A percentile compares a stretch with the other conserved stretches of the same genome.
Conservation (phyloP, 129 eudicot genomes). For the Ambrosia trifida region DNA sequence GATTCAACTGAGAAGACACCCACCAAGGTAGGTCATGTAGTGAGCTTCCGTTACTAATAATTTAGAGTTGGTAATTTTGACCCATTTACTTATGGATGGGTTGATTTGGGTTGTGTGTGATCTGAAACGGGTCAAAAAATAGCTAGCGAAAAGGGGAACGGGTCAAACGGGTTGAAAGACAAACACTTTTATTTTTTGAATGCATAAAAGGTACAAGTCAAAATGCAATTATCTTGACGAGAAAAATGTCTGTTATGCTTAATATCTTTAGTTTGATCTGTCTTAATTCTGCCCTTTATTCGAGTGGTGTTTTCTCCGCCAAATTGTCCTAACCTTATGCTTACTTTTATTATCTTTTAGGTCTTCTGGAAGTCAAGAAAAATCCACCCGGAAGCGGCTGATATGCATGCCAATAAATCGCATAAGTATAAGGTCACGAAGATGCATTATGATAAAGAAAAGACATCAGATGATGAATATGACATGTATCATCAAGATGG, state of each 20-base stretch:
- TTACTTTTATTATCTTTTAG: conserved; percentile 9
- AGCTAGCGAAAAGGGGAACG: background rate
- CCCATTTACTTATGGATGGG: background rate
- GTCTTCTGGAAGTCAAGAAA: conserved; percentile 38
- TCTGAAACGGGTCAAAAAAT: background rate
- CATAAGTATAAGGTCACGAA: conserved; percentile 24
- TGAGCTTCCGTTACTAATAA: conserved; percentile 1
- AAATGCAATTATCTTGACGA: background rate
- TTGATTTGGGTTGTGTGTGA: background rate
- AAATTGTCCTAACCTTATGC: background rate
- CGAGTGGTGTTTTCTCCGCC: background rate
- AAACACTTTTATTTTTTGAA: too few species aligned
- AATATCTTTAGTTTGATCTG: conserved; percentile 9
- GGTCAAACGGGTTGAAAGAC: too few species aligned
- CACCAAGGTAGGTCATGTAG: conserved; percentile 54
- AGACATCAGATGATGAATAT: conserved; percentile 5
- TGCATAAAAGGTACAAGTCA: background rate
- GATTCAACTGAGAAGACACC: conserved; percentile 45
- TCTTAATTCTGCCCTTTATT: conserved; percentile 4
- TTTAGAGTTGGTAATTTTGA: background rate
- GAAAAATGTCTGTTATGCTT: background rate
- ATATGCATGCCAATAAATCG: conserved; percentile 31
- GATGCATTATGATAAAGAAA: conserved; percentile 10
- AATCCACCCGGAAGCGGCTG: conserved; percentile 58
- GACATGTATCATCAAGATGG: conserved; percentile 19